Percentiles rank a stretch among this genome's conserved stretches.
phyloP scores from a whole-genome alignment of 73 alveolate species.

The Durusdinium trenchii region DNA sequence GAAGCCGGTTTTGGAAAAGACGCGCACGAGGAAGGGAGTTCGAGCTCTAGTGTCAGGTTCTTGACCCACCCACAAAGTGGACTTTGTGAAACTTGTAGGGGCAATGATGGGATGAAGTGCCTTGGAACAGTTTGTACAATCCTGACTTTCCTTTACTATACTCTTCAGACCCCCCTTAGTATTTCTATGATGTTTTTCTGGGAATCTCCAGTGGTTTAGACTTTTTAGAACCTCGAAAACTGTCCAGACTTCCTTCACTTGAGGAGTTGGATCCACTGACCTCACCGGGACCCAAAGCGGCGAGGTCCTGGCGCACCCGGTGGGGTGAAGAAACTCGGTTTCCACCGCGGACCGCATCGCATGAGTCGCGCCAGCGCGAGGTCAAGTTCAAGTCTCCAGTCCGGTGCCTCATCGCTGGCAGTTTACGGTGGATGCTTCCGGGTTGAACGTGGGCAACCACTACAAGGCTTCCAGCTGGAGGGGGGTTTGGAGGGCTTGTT shows the following conservation, averaged over 20 bases:
- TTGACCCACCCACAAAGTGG: too few relatives aligned
- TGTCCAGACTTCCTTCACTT: not conserved
- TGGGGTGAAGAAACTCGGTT: not conserved
- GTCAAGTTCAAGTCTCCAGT: slow-evolving; percentile 48
- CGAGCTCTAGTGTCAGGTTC: too few relatives aligned
- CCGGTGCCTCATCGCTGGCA: slow-evolving; percentile 60
- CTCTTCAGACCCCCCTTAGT: too few relatives aligned
- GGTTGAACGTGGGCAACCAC: slow-evolving; percentile 14
- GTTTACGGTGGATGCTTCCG: slow-evolving; percentile 45
- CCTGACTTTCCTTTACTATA: too few relatives aligned
- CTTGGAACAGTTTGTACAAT: too few relatives aligned
- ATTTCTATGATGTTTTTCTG: too few relatives aligned
- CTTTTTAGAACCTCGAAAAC: not conserved
- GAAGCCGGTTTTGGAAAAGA: too few relatives aligned
- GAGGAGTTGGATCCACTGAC: too few relatives aligned
- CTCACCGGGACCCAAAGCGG: too few relatives aligned
- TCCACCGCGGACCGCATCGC: not conserved
- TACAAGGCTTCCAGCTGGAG: slow-evolving; percentile 46
- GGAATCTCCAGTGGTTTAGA: not conserved
- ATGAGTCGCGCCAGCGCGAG: not conserved
- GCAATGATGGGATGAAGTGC: too few relatives aligned
- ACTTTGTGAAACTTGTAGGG: too few relatives aligned
- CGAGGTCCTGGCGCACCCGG: not conserved
- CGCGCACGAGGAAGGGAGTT: too few relatives aligned
- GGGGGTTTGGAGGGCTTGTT: not conserved